A percentile compares a stretch with the other conserved stretches of the same genome.
Evolutionary conservation across 768 basidiomycete genomes (phyloP).

Genomic region (Boletus eberwhitei): DNA sequence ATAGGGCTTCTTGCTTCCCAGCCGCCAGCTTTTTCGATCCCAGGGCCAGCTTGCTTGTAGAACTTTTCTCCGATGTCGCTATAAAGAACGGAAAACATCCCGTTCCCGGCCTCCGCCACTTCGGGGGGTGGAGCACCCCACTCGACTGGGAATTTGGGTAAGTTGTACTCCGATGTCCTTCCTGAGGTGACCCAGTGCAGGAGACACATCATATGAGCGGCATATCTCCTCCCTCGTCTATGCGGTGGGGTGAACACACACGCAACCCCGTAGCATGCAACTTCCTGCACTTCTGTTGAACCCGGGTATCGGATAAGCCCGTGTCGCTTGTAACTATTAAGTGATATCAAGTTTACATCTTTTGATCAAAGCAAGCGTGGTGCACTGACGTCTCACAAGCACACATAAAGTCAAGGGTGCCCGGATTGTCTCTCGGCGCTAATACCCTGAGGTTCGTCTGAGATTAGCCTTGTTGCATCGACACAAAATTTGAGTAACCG

Average conservation of each 20-base stretch:
- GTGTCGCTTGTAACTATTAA: constrained; percentile 34
- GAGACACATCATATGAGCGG: constrained; percentile 60
- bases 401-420: constrained; percentile 52
- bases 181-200: constrained; percentile 54
- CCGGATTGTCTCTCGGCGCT: constrained; percentile 47
- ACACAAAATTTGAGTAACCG: not conserved
- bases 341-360: not conserved
- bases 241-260: constrained; percentile 52
- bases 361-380: not conserved
- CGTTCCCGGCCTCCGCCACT: constrained; percentile 37
- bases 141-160: constrained; percentile 35
- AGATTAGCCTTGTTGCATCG: not conserved
- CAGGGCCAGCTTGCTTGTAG: constrained; percentile 42
- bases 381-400: constrained; percentile 58
- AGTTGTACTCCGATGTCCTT: constrained; percentile 21
- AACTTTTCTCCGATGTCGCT: constrained; percentile 50
- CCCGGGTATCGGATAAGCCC: constrained; percentile 29
- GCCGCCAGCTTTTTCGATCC: constrained; percentile 30
- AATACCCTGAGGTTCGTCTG: constrained; percentile 45
- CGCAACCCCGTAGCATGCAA: constrained; percentile 50
- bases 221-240: constrained; percentile 55
- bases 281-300: constrained; percentile 27
- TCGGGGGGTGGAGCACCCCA: constrained; percentile 44
- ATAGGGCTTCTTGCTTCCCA: constrained; percentile 41
- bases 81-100: constrained; percentile 47